Percentiles rank a stretch among this genome's conserved stretches.
These are phyloP conservation scores for Asclepias syriaca DNA, from an alignment of 257 asterid genomes.

Conservation along the genomic window DNA sequence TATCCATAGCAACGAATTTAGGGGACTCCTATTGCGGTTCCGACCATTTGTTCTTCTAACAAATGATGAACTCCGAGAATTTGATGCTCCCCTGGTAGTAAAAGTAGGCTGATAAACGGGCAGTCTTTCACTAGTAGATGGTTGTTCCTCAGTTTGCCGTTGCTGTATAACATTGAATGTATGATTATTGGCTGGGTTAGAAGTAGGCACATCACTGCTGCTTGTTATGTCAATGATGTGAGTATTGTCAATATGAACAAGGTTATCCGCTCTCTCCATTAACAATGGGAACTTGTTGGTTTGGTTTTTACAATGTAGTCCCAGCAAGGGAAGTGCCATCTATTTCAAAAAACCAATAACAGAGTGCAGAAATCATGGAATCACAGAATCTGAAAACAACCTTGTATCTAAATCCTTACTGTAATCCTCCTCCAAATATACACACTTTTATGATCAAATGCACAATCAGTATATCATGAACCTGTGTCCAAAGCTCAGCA, in stretches of 20 bases:
- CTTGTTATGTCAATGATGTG: conserved; percentile 67
- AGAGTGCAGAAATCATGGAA: conserved; percentile 46
- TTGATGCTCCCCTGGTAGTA: conserved; percentile 46
- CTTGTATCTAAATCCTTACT: conserved; percentile 10
- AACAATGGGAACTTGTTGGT: conserved; percentile 40
- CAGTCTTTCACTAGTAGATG: conserved; percentile 53
- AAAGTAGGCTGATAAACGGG: conserved; percentile 48
- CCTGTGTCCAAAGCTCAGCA: not conserved
- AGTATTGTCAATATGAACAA: conserved; percentile 23
- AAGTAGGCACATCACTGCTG: conserved; percentile 49
- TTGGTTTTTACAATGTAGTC: conserved; percentile 53
- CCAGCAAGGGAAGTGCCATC: conserved; percentile 61
- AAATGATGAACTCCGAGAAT: conserved; percentile 54
- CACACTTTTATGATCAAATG: not conserved
- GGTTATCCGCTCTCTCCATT: conserved; percentile 61
- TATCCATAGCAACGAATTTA: conserved; percentile 83
- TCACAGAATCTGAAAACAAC: conserved; percentile 17
- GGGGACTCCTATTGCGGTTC: conserved; percentile 69
- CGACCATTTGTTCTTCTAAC: conserved; percentile 61
- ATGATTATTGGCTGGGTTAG: conserved; percentile 50
- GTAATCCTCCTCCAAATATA: conserved; percentile 6
- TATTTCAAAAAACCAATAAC: conserved; percentile 34
- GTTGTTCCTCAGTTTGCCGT: conserved; percentile 47
- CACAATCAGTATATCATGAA: not conserved
- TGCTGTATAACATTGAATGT: conserved; percentile 38